Conservation (phyloP, 2,329 filamentous ascomycete species). For the Lachnellula suecica region DNA sequence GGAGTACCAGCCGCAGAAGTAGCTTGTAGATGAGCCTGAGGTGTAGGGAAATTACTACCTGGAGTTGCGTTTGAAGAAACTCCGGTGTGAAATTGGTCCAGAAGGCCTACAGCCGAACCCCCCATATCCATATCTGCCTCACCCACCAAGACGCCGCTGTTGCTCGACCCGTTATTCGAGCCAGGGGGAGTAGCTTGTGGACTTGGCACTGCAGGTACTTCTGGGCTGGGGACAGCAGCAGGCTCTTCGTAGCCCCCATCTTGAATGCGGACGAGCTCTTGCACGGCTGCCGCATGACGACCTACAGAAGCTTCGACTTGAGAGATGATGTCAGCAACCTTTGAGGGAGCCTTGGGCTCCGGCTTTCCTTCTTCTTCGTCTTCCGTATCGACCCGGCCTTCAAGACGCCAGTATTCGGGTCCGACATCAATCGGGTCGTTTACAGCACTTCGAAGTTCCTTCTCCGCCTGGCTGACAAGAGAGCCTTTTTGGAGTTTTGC, state of each 20-base stretch:
- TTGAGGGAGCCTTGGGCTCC: constrained; percentile 36
- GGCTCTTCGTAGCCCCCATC: constrained; percentile 72
- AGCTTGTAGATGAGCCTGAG: constrained; percentile 57
- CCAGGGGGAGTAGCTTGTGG: constrained; percentile 47
- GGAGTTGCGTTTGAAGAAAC: constrained; percentile 61
- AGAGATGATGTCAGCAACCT: constrained; percentile 70
- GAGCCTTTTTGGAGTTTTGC: constrained; percentile 71
- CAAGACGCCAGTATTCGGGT: constrained; percentile 62
- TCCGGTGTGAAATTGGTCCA: constrained; percentile 68
- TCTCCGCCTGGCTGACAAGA: constrained; percentile 71
- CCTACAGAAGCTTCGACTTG: constrained; percentile 73
- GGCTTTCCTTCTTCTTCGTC: constrained; percentile 36
- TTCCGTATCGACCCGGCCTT: constrained; percentile 54
- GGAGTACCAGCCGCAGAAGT: constrained; percentile 60
- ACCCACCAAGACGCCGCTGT: constrained; percentile 52
- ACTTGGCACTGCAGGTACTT: constrained; percentile 13
- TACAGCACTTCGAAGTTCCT: constrained; percentile 67
- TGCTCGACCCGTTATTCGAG: constrained; percentile 55
- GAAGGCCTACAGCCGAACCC: constrained; percentile 59
- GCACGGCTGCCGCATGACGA: constrained; percentile 62
- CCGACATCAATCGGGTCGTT: constrained; percentile 54
- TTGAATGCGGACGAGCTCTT: constrained; percentile 69
- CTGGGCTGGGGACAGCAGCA: constrained; percentile 27
- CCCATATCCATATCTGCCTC: constrained; percentile 66
- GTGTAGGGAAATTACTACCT: constrained; percentile 51